Evolutionary conservation across 371 early-diverging fungal species (phyloP).

Genomic region (Mycotypha africana): DNA sequence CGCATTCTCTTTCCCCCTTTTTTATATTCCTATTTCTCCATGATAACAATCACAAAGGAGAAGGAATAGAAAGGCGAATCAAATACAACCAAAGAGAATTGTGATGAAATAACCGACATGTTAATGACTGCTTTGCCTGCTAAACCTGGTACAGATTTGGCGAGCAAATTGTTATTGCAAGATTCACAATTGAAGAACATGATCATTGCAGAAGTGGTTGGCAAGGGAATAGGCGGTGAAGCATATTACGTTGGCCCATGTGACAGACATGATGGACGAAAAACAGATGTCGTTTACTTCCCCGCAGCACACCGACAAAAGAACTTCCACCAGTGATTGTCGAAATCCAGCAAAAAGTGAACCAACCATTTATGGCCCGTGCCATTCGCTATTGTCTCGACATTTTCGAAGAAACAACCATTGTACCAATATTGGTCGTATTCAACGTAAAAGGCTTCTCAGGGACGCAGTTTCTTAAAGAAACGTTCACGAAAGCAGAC

Average conservation of each 20-base stretch:
- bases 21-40: not conserved
- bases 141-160: not conserved
- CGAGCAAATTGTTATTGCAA: not conserved
- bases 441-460: slow-evolving; percentile 4
- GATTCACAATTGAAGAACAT: slow-evolving; percentile 4
- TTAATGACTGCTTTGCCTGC: slow-evolving; percentile 1
- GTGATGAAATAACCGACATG: slow-evolving; percentile 1
- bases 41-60: not conserved
- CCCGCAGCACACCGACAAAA: slow-evolving; percentile 1
- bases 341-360: slow-evolving; percentile 1
- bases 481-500: not conserved
- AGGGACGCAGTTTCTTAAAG: not conserved
- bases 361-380: not conserved
- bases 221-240: slow-evolving; percentile 6
- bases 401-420: slow-evolving; percentile 1
- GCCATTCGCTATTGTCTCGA: slow-evolving; percentile 5
- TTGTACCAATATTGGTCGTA: slow-evolving; percentile 3
- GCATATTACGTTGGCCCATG: slow-evolving; percentile 6
- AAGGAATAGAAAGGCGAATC: not conserved
- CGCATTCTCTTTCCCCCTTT: not conserved
- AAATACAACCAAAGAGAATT: not conserved
- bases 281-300: slow-evolving; percentile 4
- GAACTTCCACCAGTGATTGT: slow-evolving; percentile 2
- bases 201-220: slow-evolving; percentile 3
- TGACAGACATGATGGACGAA: slow-evolving; percentile 4